Evolutionary conservation across 2,329 filamentous ascomycete species (phyloP).

Genomic region (Geosmithia morbida): DNA sequence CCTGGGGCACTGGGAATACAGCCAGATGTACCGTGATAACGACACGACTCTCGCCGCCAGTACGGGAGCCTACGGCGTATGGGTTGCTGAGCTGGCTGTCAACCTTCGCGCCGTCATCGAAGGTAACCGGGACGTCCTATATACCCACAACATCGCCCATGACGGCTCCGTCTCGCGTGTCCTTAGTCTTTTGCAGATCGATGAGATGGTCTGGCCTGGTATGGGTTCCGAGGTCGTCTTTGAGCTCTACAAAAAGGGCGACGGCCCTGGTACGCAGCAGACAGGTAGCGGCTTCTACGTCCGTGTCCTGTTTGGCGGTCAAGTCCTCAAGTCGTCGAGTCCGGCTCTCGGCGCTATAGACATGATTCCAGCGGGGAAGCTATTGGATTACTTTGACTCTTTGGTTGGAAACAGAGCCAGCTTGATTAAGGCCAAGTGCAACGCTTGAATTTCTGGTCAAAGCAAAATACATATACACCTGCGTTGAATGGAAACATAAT

Average conservation of each 20-base stretch:
- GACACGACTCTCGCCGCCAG: constrained; percentile 47
- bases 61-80: constrained; percentile 52
- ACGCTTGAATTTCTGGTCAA: constrained; percentile 2
- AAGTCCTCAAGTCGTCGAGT: constrained; percentile 51
- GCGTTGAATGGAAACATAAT: not conserved
- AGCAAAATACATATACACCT: not conserved
- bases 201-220: constrained; percentile 71
- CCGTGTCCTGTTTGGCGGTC: constrained; percentile 57
- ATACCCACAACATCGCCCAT: constrained; percentile 68
- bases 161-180: constrained; percentile 59
- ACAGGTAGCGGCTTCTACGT: constrained; percentile 28
- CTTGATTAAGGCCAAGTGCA: constrained; percentile 21
- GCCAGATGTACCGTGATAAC: constrained; percentile 58
- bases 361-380: constrained; percentile 51
- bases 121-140: constrained; percentile 27
- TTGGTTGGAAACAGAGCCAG: constrained; percentile 42
- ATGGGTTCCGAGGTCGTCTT: constrained; percentile 72
- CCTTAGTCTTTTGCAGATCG: constrained; percentile 55
- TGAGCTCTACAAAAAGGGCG: constrained; percentile 45
- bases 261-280: constrained; percentile 2
- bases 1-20: constrained; percentile 70
- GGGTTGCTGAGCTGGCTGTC: constrained; percentile 54
- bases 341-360: constrained; percentile 54
- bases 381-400: constrained; percentile 59
- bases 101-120: constrained; percentile 43